Evolutionary conservation across 2,329 filamentous ascomycete genomes (phyloP), one percentile per base, ranked within the genome.

Genomic region (Elsinoe ampelina): DNA sequence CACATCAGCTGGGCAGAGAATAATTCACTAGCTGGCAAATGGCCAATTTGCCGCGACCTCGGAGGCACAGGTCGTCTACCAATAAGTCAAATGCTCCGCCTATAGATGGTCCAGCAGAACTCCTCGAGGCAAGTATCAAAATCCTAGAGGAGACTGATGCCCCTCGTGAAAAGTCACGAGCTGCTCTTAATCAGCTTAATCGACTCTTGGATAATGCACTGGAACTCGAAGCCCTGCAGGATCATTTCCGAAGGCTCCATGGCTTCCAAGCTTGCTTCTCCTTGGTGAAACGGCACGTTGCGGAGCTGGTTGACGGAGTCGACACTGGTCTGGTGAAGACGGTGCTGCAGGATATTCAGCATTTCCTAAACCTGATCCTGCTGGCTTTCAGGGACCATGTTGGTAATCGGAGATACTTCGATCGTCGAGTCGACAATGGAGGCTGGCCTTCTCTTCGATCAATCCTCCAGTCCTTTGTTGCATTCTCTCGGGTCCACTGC

Each of bases 381-480:
- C 85, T 86, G 48, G 83, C 84, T 12, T 79, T 98, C 62, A 81
- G 83, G 55, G 83, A 83, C 45, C 90, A 97, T 70, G 79, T 85
- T 47, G 92, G 91, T 17, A 98, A 97, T 71, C 81, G 85, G 65
- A 82, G 87, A 63, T 96, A 92, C 73, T 97, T 97, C 68, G 81
- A 83, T 58, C 84, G 83, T 62, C 79, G 83, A 62, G 82, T 95
- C 30, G 81, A 87, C 58, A 84, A 82, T 19, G 87, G 85, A 57
- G 90, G 92, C 2, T 95, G 89, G 85, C 78, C 83, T 61, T 81
- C 83, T 6, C 70, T 96, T 56, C 85, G 93, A 65, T 81, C 87
- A 66, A 81, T 81, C 5, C 79, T 91, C 72, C 41, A 22, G 10
- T 45, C 41, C 6, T 45, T 45, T 22, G 26, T 26, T 2, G 41